Evolutionary conservation across 345 rosid species (phyloP), one percentile per base, ranked within the genome.

Genomic region (sweet orange (Citrus sinensis)): DNA sequence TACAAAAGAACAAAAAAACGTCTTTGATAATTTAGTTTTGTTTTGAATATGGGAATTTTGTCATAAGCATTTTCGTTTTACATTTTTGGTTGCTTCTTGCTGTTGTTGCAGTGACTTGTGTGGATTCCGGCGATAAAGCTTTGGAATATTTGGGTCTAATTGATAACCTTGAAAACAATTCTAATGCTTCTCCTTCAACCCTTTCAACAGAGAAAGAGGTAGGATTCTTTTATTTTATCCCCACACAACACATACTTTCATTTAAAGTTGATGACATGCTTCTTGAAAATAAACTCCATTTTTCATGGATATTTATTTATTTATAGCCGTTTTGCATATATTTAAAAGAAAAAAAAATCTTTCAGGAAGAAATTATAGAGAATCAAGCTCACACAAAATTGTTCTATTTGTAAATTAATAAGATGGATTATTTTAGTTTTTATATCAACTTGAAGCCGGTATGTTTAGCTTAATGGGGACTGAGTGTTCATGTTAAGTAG

Each of bases 81-180:
- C 51, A 46, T 46, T 9, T 11, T 62, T 3, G 63, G 63, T 17
- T 32, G 46, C 70, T 76, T 6, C 10, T 2, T 62, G 4, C 9
- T 16, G 1, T 46, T 37, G 58, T 67, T 75, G 82, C 83, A 90
- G 93, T 88, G 77, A 90, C 93, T 11, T 82, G 79, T 70, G 87
- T 90, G 32, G 93, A 88, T 17, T 90, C 93, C 67, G 93, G 87
- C 9, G 78, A 83, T 69, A 83, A 90, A 86, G 93, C 93, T 63
- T 79, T 90, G 77, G 88, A 84, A 78, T 87, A 80, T 77, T 78
- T 90, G 51, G 93, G 96, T 54, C 78, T 86, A 78, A 78, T 85
- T 77, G 79, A 71, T 59, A 67, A 80, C 54, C 51, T 78, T 6
- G 78, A 66, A 16, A n/a, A 35, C 35, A 9, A 81, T 11, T 2